A percentile compares a stretch with the other conserved stretches of the same genome.
Conservation (phyloP, 2,329 filamentous ascomycete genomes). For the Colletotrichum destructivum region DNA sequence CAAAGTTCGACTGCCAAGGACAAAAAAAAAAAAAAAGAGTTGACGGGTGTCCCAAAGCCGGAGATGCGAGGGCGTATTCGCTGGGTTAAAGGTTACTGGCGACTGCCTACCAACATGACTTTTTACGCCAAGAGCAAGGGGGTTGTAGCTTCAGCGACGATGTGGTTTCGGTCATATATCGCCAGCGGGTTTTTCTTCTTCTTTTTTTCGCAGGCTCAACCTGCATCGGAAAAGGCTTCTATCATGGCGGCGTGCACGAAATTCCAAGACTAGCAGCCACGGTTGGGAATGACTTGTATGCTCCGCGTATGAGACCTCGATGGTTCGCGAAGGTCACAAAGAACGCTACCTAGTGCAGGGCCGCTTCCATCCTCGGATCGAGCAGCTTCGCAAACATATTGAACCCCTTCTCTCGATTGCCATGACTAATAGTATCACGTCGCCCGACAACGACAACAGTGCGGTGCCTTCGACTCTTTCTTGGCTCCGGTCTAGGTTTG, state of each 20-base stretch:
- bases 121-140: not conserved
- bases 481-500: constrained; percentile 18
- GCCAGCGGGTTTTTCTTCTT: too few relatives aligned
- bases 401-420: not conserved
- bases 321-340: not conserved
- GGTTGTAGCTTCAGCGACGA: not conserved
- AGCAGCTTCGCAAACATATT: not conserved
- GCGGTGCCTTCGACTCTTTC: constrained; percentile 6
- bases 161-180: too few relatives aligned
- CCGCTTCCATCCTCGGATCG: too few relatives aligned
- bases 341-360: not conserved
- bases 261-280: not conserved
- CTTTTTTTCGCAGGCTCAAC: too few relatives aligned
- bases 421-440: not conserved
- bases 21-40: not conserved
- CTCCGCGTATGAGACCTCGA: not conserved
- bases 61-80: too few relatives aligned
- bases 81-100: too few relatives aligned
- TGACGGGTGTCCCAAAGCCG: not conserved
- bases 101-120: too few relatives aligned
- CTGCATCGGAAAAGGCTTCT: too few relatives aligned
- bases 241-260: not conserved
- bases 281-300: not conserved
- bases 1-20: not conserved
- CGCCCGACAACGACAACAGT: not conserved